These are phyloP conservation scores for Aspergillus leporis DNA, from an alignment of 495 filamentous ascomycete genomes.

Conservation along the genomic window DNA sequence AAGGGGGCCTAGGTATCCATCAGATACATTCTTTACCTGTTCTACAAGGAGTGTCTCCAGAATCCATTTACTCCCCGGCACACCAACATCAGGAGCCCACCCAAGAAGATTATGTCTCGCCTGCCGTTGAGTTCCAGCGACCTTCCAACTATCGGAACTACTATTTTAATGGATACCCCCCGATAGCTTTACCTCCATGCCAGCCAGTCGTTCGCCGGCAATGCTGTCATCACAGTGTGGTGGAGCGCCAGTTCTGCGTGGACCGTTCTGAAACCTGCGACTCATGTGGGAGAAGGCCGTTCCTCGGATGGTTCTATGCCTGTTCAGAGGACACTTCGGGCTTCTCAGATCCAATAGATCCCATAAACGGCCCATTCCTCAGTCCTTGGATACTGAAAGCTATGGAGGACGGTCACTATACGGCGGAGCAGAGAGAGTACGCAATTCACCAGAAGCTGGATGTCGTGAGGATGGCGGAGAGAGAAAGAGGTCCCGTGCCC, in stretches of 20 bases:
- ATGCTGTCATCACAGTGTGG: slow-evolving; percentile 18
- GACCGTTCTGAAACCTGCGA: slow-evolving; percentile 44
- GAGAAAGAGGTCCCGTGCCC: slow-evolving; percentile 9
- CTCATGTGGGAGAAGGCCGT: slow-evolving; percentile 46
- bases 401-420: slow-evolving; percentile 53
- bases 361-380: slow-evolving; percentile 34
- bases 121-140: neutral
- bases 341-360: slow-evolving; percentile 19
- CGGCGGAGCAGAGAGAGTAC: slow-evolving; percentile 43
- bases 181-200: neutral
- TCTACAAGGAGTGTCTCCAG: neutral
- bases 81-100: neutral
- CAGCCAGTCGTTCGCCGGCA: slow-evolving; percentile 5
- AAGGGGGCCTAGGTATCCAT: neutral
- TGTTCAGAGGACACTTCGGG: slow-evolving; percentile 58
- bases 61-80: neutral
- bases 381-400: slow-evolving; percentile 41
- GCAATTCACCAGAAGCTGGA: slow-evolving; percentile 39
- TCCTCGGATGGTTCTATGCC: slow-evolving; percentile 64
- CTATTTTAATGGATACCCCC: neutral
- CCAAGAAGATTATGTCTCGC: neutral
- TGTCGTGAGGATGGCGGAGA: slow-evolving; percentile 28
- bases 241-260: slow-evolving; percentile 14
- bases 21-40: neutral
- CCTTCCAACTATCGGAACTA: neutral